Base-by-base conservation (phyloP, 495 filamentous ascomycete genomes). In the Hyaloscypha finlandica region DNA sequence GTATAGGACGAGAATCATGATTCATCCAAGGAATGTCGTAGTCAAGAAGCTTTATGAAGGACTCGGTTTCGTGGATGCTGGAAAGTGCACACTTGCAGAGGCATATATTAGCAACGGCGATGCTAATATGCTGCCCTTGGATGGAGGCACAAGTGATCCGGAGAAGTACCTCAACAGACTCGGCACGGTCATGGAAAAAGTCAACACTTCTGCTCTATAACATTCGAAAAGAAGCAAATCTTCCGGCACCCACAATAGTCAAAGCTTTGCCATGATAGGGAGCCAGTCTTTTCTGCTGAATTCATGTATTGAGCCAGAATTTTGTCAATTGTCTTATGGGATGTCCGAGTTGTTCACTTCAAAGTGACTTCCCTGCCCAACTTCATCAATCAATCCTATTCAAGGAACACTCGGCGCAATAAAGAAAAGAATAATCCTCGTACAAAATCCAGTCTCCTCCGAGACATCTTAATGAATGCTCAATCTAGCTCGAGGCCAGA, bases 101-200 rank as follows among this genome's bases (percentile, higher is more conserved):
- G 78, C 75, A 5, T 61, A 76, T 6, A 65, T 70, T 22, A 71
- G 74, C n/a, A 78, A 78, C 75, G 76, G 76, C 8, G 77, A 78
- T 64, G 68, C 29, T 12, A 59, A 74, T 60, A 68, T 78, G 55
- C 42, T 80, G 16, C 76, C 77, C 22, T 64, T 71, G 11, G 74
- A 78, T 68, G 61, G 33, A 11, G 73, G 62, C 33, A 51, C 4
- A 33, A 59, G 59, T 52, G 45, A 66, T 59, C 52, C 52, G 11
- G 60, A 66, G 20, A 77, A 75, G 57, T 78, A 73, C 61, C 56
- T 64, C 3, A 39, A 45, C 16, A 51, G 74, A 61, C 29, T 14
- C 39, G 74, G 74, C 6, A 45, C 76, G 39, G 66, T 76, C 51
- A 66, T 67, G 64, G 68, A 63, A 30, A 65, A 51, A 25, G 35